Evolutionary conservation across 75 land plant genomes (phyloP).

Genomic region (Pseudotsuga menziesii): DNA sequence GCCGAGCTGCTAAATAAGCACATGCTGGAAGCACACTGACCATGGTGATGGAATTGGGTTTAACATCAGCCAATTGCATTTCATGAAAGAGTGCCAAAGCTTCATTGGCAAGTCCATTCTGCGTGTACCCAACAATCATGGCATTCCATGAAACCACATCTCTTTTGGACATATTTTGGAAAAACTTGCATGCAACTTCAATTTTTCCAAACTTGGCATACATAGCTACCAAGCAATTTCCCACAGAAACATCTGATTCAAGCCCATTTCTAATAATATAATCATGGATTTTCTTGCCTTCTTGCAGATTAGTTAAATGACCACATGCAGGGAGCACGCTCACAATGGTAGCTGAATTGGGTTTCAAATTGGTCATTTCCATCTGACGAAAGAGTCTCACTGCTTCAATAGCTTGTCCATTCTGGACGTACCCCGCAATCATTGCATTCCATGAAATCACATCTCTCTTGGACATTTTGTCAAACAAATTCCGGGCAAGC

Average conservation of each 20-base stretch:
- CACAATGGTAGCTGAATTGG: no score
- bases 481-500: conserved; percentile 31
- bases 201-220: no score
- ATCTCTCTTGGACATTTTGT: conserved; percentile 26
- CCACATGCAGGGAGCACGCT: no score
- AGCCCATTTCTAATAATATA: not conserved
- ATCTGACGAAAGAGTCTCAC: conserved; percentile 12
- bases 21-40: conserved; percentile 40
- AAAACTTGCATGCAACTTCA: conserved; percentile 9
- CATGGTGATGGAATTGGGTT: conserved; percentile 51
- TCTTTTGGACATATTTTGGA: conserved; percentile 22
- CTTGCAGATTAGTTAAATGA: not conserved
- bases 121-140: conserved; percentile 54
- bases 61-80: conserved; percentile 35
- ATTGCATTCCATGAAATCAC: conserved; percentile 56
- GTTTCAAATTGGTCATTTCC: not conserved
- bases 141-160: conserved; percentile 69
- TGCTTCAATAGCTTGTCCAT: conserved; percentile 11
- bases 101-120: conserved; percentile 20
- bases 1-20: conserved; percentile 37
- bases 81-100: conserved; percentile 35
- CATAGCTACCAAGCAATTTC: no score
- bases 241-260: no score
- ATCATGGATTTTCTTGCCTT: conserved; percentile 1
- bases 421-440: conserved; percentile 31